phyloP scores from a whole-genome alignment of 139 green algal genomes.

The Ulvella scutata region DNA sequence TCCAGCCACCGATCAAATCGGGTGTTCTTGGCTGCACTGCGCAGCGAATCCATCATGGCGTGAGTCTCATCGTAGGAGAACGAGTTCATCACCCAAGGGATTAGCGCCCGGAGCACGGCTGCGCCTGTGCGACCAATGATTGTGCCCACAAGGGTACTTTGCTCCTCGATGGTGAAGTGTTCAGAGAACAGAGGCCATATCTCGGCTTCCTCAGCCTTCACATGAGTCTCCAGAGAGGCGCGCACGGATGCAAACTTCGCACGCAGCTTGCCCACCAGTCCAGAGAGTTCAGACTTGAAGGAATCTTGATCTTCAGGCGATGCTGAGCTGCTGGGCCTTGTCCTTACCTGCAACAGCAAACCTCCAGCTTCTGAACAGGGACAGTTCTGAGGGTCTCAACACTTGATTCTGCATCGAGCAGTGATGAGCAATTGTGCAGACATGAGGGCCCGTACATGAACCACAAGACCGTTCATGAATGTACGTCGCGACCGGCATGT shows the following conservation, averaged over 20 bases:
- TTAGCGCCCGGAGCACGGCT: conserved; percentile 85
- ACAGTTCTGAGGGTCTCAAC: too few species aligned
- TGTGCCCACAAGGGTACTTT: conserved; percentile 78
- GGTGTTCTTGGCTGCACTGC: conserved; percentile 73
- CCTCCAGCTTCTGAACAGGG: too few species aligned
- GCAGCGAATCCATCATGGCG: conserved; percentile 64
- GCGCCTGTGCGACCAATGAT: conserved; percentile 87
- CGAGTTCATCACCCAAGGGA: conserved; percentile 76
- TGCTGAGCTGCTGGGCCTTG: too few species aligned
- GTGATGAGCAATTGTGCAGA: too few species aligned
- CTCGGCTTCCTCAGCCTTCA: conserved; percentile 76
- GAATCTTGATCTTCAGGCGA: too few species aligned
- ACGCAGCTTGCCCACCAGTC: conserved; percentile 31
- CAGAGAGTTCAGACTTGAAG: too few species aligned
- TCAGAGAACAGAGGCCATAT: conserved; percentile 93
- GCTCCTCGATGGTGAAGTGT: conserved; percentile 81
- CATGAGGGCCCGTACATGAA: too few species aligned
- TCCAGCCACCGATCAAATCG: conserved; percentile 90
- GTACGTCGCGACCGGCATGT: too few species aligned
- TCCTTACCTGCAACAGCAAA: too few species aligned
- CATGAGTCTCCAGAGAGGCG: conserved; percentile 16
- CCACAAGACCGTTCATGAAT: too few species aligned
- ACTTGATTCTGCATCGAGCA: too few species aligned
- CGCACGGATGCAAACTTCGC: conserved; percentile 68
- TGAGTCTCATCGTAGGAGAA: conserved; percentile 55